Evolutionary conservation across 2,329 filamentous ascomycete species (phyloP).

Genomic region (Malbranchea zuffiana): DNA sequence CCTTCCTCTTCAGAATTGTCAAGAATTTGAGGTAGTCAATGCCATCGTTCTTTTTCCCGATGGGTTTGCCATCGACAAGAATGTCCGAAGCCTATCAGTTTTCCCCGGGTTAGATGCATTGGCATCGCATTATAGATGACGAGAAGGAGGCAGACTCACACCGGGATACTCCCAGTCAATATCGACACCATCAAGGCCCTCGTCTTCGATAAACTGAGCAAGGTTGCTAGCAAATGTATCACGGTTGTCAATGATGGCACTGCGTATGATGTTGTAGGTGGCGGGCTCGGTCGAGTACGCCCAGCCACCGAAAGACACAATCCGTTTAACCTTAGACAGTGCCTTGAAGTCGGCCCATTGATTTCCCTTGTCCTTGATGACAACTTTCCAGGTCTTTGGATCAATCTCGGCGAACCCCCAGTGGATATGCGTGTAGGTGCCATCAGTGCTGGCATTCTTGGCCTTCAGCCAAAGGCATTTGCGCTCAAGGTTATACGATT

Average conservation of each 20-base stretch:
- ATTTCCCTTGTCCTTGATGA: conserved; percentile 14
- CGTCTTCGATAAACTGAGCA: conserved; percentile 30
- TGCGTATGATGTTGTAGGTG: conserved; percentile 30
- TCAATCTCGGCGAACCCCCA: conserved; percentile 26
- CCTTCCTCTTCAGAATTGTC: conserved; percentile 11
- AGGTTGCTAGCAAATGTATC: conserved; percentile 29
- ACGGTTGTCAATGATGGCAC: conserved; percentile 30
- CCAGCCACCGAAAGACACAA: conserved; percentile 38
- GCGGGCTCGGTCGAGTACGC: conserved; percentile 28
- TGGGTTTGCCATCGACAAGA: conserved; percentile 28
- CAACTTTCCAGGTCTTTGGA: conserved; percentile 20
- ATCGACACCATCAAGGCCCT: conserved; percentile 32
- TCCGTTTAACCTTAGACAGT: conserved; percentile 20
- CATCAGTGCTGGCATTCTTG: conserved; percentile 14
- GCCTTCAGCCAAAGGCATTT: conserved; percentile 23
- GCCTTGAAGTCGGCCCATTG: conserved; percentile 8
- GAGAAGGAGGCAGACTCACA: too few relatives aligned
- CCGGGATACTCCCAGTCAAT: conserved; percentile 32
- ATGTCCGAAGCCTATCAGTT: conserved; percentile 19
- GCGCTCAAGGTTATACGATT: conserved; percentile 22
- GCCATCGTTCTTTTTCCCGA: conserved; percentile 20
- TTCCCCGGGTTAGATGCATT: conserved; percentile 18
- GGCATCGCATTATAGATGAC: conserved; percentile 28
- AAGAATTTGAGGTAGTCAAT: conserved; percentile 26
- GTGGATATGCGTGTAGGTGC: conserved; percentile 25